Evolutionary conservation across 441 rosid genomes (phyloP).

Genomic region (Theobroma grandiflorum): DNA sequence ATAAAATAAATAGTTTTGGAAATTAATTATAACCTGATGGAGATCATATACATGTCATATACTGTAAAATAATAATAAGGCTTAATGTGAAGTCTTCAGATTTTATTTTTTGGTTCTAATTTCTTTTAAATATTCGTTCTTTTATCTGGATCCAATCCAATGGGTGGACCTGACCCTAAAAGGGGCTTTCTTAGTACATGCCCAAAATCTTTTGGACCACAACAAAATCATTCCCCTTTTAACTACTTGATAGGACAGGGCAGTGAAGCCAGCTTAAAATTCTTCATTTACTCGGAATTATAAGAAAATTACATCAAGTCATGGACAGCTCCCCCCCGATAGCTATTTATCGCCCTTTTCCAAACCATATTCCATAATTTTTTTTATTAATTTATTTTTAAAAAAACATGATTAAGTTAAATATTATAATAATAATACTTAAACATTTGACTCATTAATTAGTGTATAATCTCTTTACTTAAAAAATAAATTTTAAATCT

Average conservation of each 20-base stretch:
- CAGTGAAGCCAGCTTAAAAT: background rate
- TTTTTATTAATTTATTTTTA: no score
- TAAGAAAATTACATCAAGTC: constrained; percentile 3
- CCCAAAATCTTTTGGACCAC: constrained; percentile 15
- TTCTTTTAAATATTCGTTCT: background rate
- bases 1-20: background rate
- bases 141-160: background rate
- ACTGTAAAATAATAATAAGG: background rate
- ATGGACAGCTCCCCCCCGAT: background rate
- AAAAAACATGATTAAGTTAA: no score
- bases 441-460: no score
- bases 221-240: constrained; percentile 8
- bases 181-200: background rate
- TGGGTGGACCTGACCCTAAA: background rate
- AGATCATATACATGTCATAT: background rate
- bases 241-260: constrained; percentile 14
- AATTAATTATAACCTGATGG: background rate
- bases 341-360: no score
- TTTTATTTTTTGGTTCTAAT: background rate
- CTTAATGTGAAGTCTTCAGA: background rate
- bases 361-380: no score
- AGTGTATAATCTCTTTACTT: no score
- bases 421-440: no score
- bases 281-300: constrained; percentile 5
- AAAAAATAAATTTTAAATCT: no score